Conservation (phyloP, 1,284 basidiomycete genomes). For the Microstroma glucosiphilum region DNA sequence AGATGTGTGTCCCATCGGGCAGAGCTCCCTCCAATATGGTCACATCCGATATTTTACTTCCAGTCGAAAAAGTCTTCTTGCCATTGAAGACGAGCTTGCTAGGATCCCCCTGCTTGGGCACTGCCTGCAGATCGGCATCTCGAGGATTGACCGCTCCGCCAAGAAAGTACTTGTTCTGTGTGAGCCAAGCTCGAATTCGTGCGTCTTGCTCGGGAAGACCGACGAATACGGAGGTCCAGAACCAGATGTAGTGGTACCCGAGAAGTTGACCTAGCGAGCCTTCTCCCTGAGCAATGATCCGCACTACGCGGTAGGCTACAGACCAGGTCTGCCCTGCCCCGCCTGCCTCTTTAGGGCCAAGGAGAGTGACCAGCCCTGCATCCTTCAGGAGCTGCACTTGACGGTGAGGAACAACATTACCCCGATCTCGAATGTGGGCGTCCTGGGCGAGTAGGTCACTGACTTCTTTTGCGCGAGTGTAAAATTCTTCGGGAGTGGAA, state of each 20-base stretch:
- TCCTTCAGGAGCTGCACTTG: conserved; percentile 49
- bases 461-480: conserved; percentile 40
- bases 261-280: conserved; percentile 42
- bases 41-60: conserved; percentile 48
- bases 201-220: conserved; percentile 40
- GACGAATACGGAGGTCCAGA: conserved; percentile 38
- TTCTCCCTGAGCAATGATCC: conserved; percentile 44
- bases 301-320: conserved; percentile 39
- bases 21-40: conserved; percentile 48
- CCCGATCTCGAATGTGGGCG: conserved; percentile 43
- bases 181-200: conserved; percentile 28
- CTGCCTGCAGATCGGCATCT: conserved; percentile 44
- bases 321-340: conserved; percentile 41
- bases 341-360: conserved; percentile 37
- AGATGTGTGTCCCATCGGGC: conserved; percentile 40
- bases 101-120: conserved; percentile 27
- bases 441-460: conserved; percentile 39
- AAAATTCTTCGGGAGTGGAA: conserved; percentile 33
- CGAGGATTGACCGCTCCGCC: conserved; percentile 51
- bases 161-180: conserved; percentile 39
- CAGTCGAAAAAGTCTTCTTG: conserved; percentile 50
- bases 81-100: conserved; percentile 43
- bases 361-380: conserved; percentile 42
- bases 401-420: conserved; percentile 46
- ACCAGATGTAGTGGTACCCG: conserved; percentile 31